These are phyloP conservation scores for Jimgerdemannia flammicorona DNA, from an alignment of 192 early-diverging fungal species.

Conservation along the genomic window DNA sequence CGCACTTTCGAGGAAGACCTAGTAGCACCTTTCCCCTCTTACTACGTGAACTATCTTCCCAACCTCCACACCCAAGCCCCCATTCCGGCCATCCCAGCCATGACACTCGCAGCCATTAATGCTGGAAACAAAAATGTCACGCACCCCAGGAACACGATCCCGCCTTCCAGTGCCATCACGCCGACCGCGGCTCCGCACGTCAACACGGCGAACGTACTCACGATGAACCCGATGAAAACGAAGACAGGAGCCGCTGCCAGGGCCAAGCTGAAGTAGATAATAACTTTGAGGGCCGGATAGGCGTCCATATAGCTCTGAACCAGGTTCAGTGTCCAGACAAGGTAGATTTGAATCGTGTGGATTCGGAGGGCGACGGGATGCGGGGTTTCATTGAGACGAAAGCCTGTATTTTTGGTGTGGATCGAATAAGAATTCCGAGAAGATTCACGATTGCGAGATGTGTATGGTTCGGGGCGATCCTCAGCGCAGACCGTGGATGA, in stretches of 20 bases:
- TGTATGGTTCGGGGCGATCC: too few species aligned
- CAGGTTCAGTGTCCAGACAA: background rate
- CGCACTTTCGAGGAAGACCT: too few species aligned
- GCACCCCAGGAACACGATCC: background rate
- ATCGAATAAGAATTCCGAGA: too few species aligned
- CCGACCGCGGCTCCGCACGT: background rate
- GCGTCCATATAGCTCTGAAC: background rate
- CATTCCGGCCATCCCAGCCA: background rate
- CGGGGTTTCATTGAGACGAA: background rate
- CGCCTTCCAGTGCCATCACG: background rate
- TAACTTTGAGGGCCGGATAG: background rate
- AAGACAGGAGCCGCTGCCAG: background rate
- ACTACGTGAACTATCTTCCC: background rate
- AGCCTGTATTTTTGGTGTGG: background rate
- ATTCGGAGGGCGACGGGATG: background rate
- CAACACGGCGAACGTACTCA: background rate
- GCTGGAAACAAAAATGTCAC: background rate
- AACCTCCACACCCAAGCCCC: background rate
- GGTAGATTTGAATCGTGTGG: background rate
- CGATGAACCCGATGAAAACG: background rate
- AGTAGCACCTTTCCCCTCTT: too few species aligned
- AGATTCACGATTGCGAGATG: too few species aligned
- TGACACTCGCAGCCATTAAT: background rate
- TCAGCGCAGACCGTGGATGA: too few species aligned
- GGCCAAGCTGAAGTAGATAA: background rate